Base-by-base conservation (phyloP, 2,329 filamentous ascomycete genomes). In the Epichloe sp. region DNA sequence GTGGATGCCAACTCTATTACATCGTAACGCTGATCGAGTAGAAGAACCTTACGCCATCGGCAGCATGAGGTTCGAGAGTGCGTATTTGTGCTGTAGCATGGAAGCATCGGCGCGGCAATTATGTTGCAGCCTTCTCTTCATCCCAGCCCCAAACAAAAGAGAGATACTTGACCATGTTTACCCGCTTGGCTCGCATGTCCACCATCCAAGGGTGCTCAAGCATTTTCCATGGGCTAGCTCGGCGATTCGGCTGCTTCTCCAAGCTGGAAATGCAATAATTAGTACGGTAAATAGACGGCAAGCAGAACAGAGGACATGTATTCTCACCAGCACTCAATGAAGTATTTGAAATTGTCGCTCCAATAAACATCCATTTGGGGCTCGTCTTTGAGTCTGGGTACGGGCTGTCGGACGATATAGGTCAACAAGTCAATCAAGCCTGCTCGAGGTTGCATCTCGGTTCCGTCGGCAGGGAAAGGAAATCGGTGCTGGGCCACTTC, bases 401-500 rank as follows among this genome's bases (percentile, higher is more conserved):
- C 95, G 3, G 88, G 85, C 66, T 98, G 93, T 58, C 88, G 83
- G 44, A 98, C 93, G 64, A 98, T 98, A 65, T 97, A 98, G 12
- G 93, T 98, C 54, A 98, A 74, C 11, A 98, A 77, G 66, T 98
- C 93, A 59, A 98, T 97, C 55, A 97, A 73, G 10, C 90, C 90
- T 40, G 93, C 91, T 54, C 86, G 82, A 15, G 91, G 91, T 65
- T 95, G 89, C 83, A 93, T 90, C 68, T 95, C 90, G 5, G 89
- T 94, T 49, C 91, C 91, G 63, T 97, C 93, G 7, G 91, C 91
- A 3, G 91, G 91, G 78, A 98, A 98, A 2, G 93, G 93, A 74
- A 98, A 98, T 50, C 93, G 84, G 68, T 98, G 90, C 66, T 98
- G 93, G 40, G 93, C 93, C n/a, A 98, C 93, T 72, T 98, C 93